Base-by-base conservation (phyloP, 116 monocot species). In the Dioscorea cayenensis region DNA sequence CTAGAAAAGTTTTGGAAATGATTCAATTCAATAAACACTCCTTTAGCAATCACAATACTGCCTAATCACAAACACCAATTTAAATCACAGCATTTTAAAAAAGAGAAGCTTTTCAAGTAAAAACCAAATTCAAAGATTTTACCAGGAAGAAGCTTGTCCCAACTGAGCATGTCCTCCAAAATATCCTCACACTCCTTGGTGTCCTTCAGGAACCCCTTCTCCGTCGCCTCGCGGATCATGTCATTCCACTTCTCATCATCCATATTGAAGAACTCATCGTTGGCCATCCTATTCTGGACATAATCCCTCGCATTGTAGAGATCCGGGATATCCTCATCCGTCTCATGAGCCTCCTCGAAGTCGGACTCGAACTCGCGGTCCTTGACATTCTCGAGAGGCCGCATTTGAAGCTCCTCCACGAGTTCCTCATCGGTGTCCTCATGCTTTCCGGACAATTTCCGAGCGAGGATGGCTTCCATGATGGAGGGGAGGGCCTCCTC, bases 151-250 rank as follows among this genome's bases (percentile, higher is more conserved):
- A 97, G 80, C 71, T 94, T 99, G 71, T 94, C 94, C 79, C 82
- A 99, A 71, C 73, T 86, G 62, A 99, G 89, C 99, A 99, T 99
- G 68, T 99, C 91, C 80, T 99, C 99, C 7, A 99, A 84, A 68
- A 94, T 94, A 5, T 76, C 76, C 77, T 99, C 99, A 65, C 94
- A 91, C 66, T 91, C 91, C 59, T 80, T 83, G 28, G 85, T 94
- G 43, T 91, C 89, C 77, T 85, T 83, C 28, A 94, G 49, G 62
- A 78, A 75, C 1, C 94, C 94, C 55, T 87, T 66, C 62, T 91
- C 94, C 1, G 74, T 91, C 7, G 80, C 99, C 76, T 94, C 89
- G 49, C 69, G 69, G 60, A 99, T 80, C 83, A 89, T 84, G 4
- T 83, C 85, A 61, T 99, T 89, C 94, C 94, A 99, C 82, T 91